Base-by-base conservation (phyloP, 768 basidiomycete species). In the Psilocybe cubensis region DNA sequence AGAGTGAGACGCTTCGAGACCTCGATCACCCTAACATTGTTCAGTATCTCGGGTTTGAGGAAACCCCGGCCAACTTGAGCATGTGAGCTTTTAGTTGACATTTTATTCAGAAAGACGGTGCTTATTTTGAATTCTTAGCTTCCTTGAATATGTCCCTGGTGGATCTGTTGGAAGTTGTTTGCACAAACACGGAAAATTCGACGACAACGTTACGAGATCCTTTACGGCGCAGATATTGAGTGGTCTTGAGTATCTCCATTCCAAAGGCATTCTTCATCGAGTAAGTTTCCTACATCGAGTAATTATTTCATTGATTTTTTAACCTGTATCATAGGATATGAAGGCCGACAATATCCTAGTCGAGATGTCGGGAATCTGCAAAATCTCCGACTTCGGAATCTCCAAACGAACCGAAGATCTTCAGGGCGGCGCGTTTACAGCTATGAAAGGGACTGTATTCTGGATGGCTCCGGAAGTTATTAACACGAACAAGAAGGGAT, bases 401-500 rank as follows among this genome's bases (percentile, higher is more conserved):
- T 96, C 94, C n/a, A 98, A 98, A 74, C 84, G 92, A 59, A 94
- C 87, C 60, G 94, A 91, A 60, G 94, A 97, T 59, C 83, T 91
- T 50, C 87, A 87, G 51, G 84, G 84, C 65, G 91, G 85, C n/a
- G 91, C 91, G 48, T 87, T 85, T 61, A 96, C 95, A 1, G 91
- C 92, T 20, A 95, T 99, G 94, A 92, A 94, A 70, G 97, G 97
- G 23, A 96, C 96, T 18, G 91, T 98, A 31, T 98, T 97, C 71
- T 99, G 97, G 96, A 98, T 98, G 96, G 96, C 96, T 9, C 96
- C 96, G 0, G 96, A 94, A 76, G 93, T 97, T 52, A 84, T 94
- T 58, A 88, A 94, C 60, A 88, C 91, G 31, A 85, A 90, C 70
- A 87, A 88, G 71, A 89, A 90, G 64, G 94, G 94, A 0, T 98